Conservation (phyloP, 352 stramenopile species). For the Pythium vanterpoolii region DNA sequence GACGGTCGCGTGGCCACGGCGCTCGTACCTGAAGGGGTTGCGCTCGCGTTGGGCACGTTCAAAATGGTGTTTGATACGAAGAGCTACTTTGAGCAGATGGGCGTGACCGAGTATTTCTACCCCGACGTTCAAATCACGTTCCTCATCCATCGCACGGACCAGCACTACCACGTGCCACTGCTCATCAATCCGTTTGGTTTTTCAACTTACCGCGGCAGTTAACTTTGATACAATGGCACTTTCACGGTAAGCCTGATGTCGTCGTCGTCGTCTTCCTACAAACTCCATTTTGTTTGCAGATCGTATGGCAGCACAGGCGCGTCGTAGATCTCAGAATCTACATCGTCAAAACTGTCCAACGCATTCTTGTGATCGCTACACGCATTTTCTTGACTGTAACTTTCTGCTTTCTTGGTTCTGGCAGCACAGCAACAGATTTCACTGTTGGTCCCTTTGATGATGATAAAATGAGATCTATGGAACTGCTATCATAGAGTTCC, state of each 20-base stretch:
- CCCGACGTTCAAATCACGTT: slow-evolving; percentile 83
- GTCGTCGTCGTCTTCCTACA: slow-evolving; percentile 22
- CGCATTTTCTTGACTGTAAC: not conserved
- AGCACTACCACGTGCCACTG: slow-evolving; percentile 89
- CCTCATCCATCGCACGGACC: slow-evolving; percentile 54
- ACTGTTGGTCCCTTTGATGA: not conserved
- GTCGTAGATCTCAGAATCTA: slow-evolving; percentile 53
- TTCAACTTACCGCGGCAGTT: slow-evolving; percentile 88
- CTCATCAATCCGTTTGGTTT: slow-evolving; percentile 89
- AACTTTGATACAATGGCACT: slow-evolving; percentile 22
- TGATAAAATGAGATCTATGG: too few species aligned
- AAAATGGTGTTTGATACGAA: slow-evolving; percentile 81
- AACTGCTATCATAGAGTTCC: too few species aligned
- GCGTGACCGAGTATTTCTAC: slow-evolving; percentile 81
- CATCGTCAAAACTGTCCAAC: slow-evolving; percentile 60
- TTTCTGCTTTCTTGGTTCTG: slow-evolving; percentile 5
- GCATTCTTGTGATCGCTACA: slow-evolving; percentile 1
- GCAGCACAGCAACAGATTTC: not conserved
- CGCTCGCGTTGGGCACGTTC: slow-evolving; percentile 56
- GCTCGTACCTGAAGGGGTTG: slow-evolving; percentile 39
- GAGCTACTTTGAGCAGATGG: slow-evolving; percentile 72
- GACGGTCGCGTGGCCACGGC: slow-evolving; percentile 63
- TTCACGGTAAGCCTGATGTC: slow-evolving; percentile 22
- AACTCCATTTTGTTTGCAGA: slow-evolving; percentile 24
- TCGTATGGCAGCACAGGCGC: slow-evolving; percentile 47